Evolutionary conservation across 2,329 filamentous ascomycete genomes (phyloP), one percentile per base, ranked within the genome.

Genomic region (Helminthosporium solani): DNA sequence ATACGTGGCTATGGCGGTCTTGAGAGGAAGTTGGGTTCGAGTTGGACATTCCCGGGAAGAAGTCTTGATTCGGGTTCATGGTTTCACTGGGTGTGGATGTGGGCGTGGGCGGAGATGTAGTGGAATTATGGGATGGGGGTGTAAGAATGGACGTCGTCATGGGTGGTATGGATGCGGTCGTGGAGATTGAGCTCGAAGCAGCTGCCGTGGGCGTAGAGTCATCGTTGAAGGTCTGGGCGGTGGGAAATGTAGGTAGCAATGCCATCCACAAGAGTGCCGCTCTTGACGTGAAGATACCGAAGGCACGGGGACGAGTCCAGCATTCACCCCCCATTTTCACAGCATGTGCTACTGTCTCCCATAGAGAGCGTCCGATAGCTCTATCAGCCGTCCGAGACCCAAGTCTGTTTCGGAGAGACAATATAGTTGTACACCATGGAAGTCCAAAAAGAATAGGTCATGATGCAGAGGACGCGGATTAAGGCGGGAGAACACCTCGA

Each of bases 1-100:
- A 70, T 3, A 77, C 60, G 23, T 57, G 52, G 34, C 60, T 47
- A 4, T 51, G 46, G n/a, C 35, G 46, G 15, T 33, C 8, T 36
- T 39, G 16, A 23, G 46, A 21, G 28, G 25, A 39, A 40, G 27
- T 9, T 3, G 35, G 7, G 9, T 46, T 15, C 6, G 40, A 31
- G 31, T 47, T 11, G 18, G 40, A 14, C 25, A 40, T 42, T 27
- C 38, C 43, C 11, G 51, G 43, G 36, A 56, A 53, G 31, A 53
- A 40, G 7, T 48, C 44, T 27, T 46, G 44, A 12, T 34, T 27
- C 3, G 19, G 41, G 35, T 39, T 28, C 30, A 25, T 42, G 4
- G 46, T 41, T 20, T 19, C 18, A 14, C 16, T 37, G 19, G 16
- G 34, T 7, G 40, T 30, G 35, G 23, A 12, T 4, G 27, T 38